Evolutionary conservation across 1,284 basidiomycete species (phyloP).

Genomic region (Ceratobasidium sp.): DNA sequence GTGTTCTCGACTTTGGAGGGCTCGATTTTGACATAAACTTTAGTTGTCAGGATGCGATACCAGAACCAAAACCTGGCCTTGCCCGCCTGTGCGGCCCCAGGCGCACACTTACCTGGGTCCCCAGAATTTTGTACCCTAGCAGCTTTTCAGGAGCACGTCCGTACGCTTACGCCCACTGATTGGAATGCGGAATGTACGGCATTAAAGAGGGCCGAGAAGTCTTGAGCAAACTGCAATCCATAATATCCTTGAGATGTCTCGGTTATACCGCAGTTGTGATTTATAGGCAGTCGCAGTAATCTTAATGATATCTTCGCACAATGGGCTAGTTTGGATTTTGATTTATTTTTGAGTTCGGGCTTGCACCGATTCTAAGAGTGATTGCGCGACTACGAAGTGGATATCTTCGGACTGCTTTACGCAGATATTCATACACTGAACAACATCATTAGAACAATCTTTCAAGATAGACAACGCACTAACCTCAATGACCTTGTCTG

Average conservation of each 20-base stretch:
- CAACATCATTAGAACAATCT: conserved; percentile 2
- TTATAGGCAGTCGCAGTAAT: not conserved
- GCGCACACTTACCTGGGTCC: conserved; percentile 76
- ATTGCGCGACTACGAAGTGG: conserved; percentile 79
- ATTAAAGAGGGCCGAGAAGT: conserved; percentile 1
- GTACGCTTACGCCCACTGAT: conserved; percentile 73
- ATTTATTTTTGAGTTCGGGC: conserved; percentile 50
- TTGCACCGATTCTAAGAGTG: conserved; percentile 64
- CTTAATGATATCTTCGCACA: not conserved
- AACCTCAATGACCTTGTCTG: conserved; percentile 69
- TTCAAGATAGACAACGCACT: conserved; percentile 52
- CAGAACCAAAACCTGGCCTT: conserved; percentile 77
- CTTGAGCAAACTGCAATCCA: not conserved
- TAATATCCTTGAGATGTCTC: not conserved
- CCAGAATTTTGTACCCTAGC: conserved; percentile 83
- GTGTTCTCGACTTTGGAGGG: not conserved
- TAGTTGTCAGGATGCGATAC: conserved; percentile 82
- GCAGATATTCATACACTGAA: conserved; percentile 76
- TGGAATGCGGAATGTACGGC: conserved; percentile 72
- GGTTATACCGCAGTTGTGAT: not conserved
- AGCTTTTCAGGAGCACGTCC: conserved; percentile 74
- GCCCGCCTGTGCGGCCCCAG: conserved; percentile 75
- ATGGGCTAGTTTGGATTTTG: conserved; percentile 27
- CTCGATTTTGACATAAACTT: not conserved
- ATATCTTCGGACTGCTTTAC: conserved; percentile 78